These are phyloP conservation scores for Akebia trifoliata DNA, from an alignment of 164 flowering plant species.

Conservation along the genomic window DNA sequence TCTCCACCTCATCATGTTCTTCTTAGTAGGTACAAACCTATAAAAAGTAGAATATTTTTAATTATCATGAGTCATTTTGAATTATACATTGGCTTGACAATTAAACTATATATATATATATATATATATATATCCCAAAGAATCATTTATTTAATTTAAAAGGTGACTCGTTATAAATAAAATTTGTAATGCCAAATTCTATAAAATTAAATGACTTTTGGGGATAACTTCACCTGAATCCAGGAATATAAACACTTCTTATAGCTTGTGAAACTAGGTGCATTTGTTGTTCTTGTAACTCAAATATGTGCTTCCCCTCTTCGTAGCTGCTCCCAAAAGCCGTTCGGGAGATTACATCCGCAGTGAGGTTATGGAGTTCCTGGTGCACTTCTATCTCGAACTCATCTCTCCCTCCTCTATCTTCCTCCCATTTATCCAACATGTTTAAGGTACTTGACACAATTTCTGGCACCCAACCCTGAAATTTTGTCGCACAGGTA, in stretches of 20 bases:
- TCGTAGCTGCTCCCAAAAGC: constrained; percentile 76
- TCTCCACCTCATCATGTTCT: constrained; percentile 48
- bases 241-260: constrained; percentile 62
- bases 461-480: constrained; percentile 70
- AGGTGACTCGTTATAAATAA: neutral
- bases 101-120: too few relatives aligned
- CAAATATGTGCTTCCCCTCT: constrained; percentile 68
- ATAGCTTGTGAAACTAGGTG: constrained; percentile 39
- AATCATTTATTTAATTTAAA: too few relatives aligned
- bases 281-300: constrained; percentile 58
- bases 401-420: constrained; percentile 32
- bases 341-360: constrained; percentile 65
- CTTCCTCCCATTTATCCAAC: constrained; percentile 57
- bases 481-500: neutral
- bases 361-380: constrained; percentile 50
- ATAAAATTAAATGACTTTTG: neutral
- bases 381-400: constrained; percentile 58
- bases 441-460: constrained; percentile 36
- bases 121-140: too few relatives aligned
- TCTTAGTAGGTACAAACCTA: constrained; percentile 64
- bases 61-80: too few relatives aligned
- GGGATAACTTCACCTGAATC: constrained; percentile 49
- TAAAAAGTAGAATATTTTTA: neutral
- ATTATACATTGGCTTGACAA: too few relatives aligned
- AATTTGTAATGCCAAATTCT: neutral